Base-by-base conservation (phyloP, 2,329 filamentous ascomycete species). In the Teratosphaeria gauchensis region DNA sequence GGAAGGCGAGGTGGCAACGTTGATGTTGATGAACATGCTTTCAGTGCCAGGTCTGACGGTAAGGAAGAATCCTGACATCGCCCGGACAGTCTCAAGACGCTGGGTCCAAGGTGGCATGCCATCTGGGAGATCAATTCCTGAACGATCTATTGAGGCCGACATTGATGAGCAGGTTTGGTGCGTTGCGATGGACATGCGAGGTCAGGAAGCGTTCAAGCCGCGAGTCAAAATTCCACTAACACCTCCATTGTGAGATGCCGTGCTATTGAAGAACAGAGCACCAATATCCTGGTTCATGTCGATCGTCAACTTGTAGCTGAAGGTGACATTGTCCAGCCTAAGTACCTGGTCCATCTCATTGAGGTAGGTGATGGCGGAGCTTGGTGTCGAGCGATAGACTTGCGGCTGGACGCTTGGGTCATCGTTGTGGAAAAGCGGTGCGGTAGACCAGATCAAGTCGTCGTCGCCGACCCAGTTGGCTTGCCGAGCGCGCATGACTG, bases 21-120 rank as follows among this genome's bases (percentile, higher is more conserved):
- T 70, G 62, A 66, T 53, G 56, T 64, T 65, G 46, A 67, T 32
- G 5, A 63, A 53, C 12, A 63, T n/a, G 1, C 53, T 52, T 1
- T 60, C 14, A 1, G 53, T 19, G 4, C 59, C 62, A 4, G 65
- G 64, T 1, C 64, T 56, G 7, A 59, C 56, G 8, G 64, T 64
- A 2, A 62, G 38, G 51, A 61, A 65, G 55, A 58, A 64, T n/a
- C 65, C 65, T 1, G 24, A 16, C 28, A 61, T 6, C 11, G 52
- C 52, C 4, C 24, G 31, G 2, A 28, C 2, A 2, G 24, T 28
- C 24, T 28, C 24, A 2, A 4, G 4, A 28, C 24, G 24, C 4
- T 4, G 24, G 4, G 24, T 28, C 24, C 24, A 4, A 2, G 24
- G 2, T 28, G 24, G 24, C 24, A 2, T 2, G 24, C 3, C 21